Base-by-base conservation (phyloP, 352 stramenopile species). In the Globisporangium spinosum region DNA sequence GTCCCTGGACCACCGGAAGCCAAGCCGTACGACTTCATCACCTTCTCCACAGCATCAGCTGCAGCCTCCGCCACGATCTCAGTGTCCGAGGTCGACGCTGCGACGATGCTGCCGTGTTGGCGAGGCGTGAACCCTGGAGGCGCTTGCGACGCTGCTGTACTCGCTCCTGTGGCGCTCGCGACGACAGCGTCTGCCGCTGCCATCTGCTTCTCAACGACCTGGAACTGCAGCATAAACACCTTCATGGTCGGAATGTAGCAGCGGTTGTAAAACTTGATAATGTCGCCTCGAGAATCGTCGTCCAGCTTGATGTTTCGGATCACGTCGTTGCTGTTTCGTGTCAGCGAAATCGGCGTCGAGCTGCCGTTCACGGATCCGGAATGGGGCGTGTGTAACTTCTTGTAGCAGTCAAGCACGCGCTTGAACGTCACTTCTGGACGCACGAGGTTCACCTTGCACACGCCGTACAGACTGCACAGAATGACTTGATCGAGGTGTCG, bases 211-310 rank as follows among this genome's bases (percentile, higher is more conserved):
- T 95, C 89, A n/a, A 93, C 85, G 3, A 78, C 74, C 65, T 94
- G 87, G 64, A 93, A 96, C 67, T 96, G 89, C 20, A 96, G 77
- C 69, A 96, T 77, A 51, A 96, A 94, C 13, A 85, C 74, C 66
- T 96, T 96, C 86, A 96, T 92, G 1, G 79, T 75, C 3, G 83
- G 77, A 66, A 95, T 91, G 66, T 83, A 95, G 70, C 84, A 93
- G 12, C 83, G 76, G 62, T 94, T 96, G 77, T 96, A 96, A 60
- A 95, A 96, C 75, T 93, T 94, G 75, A 96, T 94, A 65, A 96
- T 91, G 62, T 96, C 86, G 35, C 88, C 88, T n/a, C 76, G 76
- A 6, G 76, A 77, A 47, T 84, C 58, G 45, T 78, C 70, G 40
- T 94, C 85, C 7, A 95, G 70, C 59, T 88, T 87, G 65, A 95